Evolutionary conservation across 1,284 basidiomycete genomes (phyloP).

Genomic region (Cryptococcus jaspeensis): DNA sequence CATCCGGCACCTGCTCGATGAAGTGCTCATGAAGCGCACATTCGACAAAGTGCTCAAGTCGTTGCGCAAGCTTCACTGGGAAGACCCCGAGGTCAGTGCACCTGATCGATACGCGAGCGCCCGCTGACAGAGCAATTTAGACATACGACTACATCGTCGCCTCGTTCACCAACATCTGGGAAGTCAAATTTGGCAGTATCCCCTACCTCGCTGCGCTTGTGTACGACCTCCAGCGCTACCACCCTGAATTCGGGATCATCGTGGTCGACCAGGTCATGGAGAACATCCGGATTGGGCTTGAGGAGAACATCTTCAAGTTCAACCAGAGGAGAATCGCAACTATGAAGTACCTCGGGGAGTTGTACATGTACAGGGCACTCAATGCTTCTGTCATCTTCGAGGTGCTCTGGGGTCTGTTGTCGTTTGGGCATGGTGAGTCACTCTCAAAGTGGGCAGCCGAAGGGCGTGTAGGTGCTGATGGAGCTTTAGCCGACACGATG

Average conservation of each 20-base stretch:
- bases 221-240: slow-evolving; percentile 89
- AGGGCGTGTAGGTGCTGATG: slow-evolving; percentile 7
- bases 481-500: slow-evolving; percentile 66
- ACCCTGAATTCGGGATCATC: slow-evolving; percentile 79
- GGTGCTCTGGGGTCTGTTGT: slow-evolving; percentile 89
- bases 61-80: slow-evolving; percentile 92
- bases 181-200: slow-evolving; percentile 87
- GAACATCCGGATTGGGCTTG: slow-evolving; percentile 83
- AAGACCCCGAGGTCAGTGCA: slow-evolving; percentile 60
- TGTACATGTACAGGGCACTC: slow-evolving; percentile 95
- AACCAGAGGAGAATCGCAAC: slow-evolving; percentile 91
- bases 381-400: slow-evolving; percentile 89
- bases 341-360: slow-evolving; percentile 90
- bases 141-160: slow-evolving; percentile 58
- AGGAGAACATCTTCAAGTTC: slow-evolving; percentile 90
- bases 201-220: slow-evolving; percentile 89
- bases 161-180: slow-evolving; percentile 94
- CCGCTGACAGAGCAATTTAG: slow-evolving; percentile 53
- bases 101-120: slow-evolving; percentile 28
- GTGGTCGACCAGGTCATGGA: slow-evolving; percentile 94
- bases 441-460: not conserved
- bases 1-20: slow-evolving; percentile 87
- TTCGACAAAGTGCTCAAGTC: slow-evolving; percentile 91
- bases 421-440: slow-evolving; percentile 87
- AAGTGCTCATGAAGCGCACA: slow-evolving; percentile 84